Evolutionary conservation across 352 stramenopile species (phyloP), one percentile per base, ranked within the genome.

Genomic region (Phytophthora kernoviae): DNA sequence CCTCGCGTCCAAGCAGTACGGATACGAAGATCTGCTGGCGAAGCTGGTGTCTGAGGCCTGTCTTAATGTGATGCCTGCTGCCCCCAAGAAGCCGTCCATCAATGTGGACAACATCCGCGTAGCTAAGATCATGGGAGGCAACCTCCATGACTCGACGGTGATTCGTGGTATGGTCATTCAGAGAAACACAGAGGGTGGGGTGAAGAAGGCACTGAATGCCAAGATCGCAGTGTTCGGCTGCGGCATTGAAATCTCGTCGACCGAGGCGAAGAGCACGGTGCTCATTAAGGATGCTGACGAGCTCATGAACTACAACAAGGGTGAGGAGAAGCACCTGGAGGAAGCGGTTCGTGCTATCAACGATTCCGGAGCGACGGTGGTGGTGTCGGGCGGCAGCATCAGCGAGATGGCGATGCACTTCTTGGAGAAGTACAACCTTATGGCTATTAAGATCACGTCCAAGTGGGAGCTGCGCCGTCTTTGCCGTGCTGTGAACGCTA

Each of bases 261-360:
- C 97, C 1, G 97, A 99, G 76, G 96, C 97, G 22, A 99, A 99
- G 87, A 98, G 97, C 71, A 99, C 97, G 3, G 97, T 99, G 54
- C 84, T 99, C n/a, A 99, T 99, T 76, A 98, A 99, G 79, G 98
- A 91, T 59, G 98, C 97, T 10, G 96, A 99, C 47, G 97, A 99
- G 81, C 89, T 99, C 60, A 98, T 98, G 83, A 98, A 97, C 78
- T 99, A 99, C 93, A 99, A 99, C 88, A 98, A 98, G 82, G 95
- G 91, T 24, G 98, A 99, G 78, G 98, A 99, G 81, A 91, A 94
- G 58, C 95, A 96, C 70, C 93, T 99, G 67, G 97, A 99, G 60
- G 96, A 99, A 75, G 96, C 98, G 27, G 96, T 99, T 55, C 96
- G 96, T 60, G 87, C 77, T 40, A 99, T 99, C 72, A 95, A 95